phyloP scores from a whole-genome alignment of 1,284 basidiomycete species.

The Rhodotorula sp. region DNA sequence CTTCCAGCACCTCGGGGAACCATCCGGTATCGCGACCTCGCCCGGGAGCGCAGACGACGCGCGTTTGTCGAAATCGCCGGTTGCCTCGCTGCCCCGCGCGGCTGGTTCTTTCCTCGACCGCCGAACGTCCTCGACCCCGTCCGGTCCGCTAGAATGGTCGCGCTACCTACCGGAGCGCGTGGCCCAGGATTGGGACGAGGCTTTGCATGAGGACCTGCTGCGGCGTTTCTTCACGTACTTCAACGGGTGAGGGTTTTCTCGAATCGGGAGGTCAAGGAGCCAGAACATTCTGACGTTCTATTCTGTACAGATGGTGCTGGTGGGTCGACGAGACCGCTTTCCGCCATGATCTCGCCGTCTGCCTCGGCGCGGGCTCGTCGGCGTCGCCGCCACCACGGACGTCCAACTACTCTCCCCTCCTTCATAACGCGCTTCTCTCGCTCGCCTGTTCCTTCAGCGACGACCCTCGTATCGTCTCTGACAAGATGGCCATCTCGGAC shows the following conservation, averaged over 20 bases:
- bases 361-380: background rate
- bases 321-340: slow-evolving; percentile 57
- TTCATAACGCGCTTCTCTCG: slow-evolving; percentile 52
- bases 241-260: slow-evolving; percentile 42
- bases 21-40: background rate
- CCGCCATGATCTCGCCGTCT: slow-evolving; percentile 57
- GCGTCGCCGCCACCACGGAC: slow-evolving; percentile 52
- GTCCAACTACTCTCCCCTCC: slow-evolving; percentile 66
- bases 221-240: slow-evolving; percentile 63
- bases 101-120: background rate
- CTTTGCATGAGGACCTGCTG: slow-evolving; percentile 49
- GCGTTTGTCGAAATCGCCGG: background rate
- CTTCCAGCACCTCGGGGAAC: slow-evolving; percentile 19
- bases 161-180: background rate
- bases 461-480: slow-evolving; percentile 2
- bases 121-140: background rate
- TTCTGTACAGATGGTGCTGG: slow-evolving; percentile 53
- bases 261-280: too few relatives aligned
- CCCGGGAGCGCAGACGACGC: background rate
- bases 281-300: too few relatives aligned
- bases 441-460: slow-evolving; percentile 58
- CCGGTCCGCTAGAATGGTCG: slow-evolving; percentile 14
- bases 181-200: slow-evolving; percentile 11
- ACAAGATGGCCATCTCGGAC: background rate
- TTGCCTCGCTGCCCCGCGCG: background rate